Conservation (phyloP, 768 basidiomycete genomes). For the Podaxis sp. region DNA sequence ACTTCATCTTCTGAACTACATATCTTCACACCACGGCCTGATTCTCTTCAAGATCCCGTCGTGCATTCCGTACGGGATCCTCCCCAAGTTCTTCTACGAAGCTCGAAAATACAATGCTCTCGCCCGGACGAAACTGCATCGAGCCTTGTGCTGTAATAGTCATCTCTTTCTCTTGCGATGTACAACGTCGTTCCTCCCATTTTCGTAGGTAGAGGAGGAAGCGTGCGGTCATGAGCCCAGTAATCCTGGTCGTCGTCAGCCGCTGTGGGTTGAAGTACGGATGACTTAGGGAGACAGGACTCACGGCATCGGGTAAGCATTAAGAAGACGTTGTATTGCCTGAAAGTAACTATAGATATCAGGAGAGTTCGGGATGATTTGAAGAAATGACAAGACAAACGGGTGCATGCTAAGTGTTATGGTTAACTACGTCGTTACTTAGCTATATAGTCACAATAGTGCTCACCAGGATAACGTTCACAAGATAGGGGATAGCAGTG, state of each 20-base stretch:
- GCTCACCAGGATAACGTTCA: not conserved
- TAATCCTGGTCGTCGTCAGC: not conserved
- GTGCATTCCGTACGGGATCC: not conserved
- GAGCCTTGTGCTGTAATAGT: not conserved
- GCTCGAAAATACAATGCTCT: not conserved
- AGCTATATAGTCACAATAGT: too few species aligned
- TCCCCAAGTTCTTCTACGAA: not conserved
- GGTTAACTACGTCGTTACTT: not conserved
- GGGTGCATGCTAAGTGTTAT: not conserved
- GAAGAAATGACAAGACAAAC: not conserved
- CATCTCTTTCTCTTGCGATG: not conserved
- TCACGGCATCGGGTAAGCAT: conserved; percentile 8
- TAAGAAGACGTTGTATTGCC: conserved; percentile 7
- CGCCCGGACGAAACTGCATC: not conserved
- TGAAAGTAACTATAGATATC: not conserved
- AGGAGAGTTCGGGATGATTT: not conserved
- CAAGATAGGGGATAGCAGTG: not conserved
- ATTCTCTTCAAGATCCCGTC: not conserved
- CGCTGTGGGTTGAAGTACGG: not conserved
- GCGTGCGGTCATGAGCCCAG: not conserved
- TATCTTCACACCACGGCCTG: not conserved
- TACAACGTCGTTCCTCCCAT: not conserved
- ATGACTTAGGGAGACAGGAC: not conserved
- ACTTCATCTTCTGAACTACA: not conserved
- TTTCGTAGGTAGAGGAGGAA: conserved; percentile 7